phyloP scores from a whole-genome alignment of 192 early-diverging fungal species.

The Coemansia furcata region DNA sequence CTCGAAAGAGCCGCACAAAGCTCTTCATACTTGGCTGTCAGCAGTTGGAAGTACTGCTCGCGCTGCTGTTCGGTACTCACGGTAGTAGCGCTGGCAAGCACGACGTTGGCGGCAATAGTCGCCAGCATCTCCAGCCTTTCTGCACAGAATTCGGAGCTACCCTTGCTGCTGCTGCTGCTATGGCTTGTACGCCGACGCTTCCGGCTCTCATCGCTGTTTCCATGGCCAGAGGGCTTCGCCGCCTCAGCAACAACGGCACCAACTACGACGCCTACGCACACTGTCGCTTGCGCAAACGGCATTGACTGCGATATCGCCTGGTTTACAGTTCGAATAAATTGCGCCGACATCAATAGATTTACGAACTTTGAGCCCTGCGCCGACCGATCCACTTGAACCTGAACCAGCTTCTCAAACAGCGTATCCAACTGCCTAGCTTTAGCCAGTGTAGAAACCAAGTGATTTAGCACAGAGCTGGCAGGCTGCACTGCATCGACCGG shows the following conservation, averaged over 20 bases:
- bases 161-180: not conserved
- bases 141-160: not conserved
- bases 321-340: conserved; percentile 14
- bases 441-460: conserved; percentile 23
- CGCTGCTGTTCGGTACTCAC: conserved; percentile 45
- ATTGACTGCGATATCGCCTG: conserved; percentile 33
- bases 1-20: not conserved
- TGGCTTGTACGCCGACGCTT: conserved; percentile 32
- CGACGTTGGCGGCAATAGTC: conserved; percentile 25
- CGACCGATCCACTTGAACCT: not conserved
- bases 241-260: conserved; percentile 14
- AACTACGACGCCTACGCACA: conserved; percentile 11
- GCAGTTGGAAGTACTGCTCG: conserved; percentile 6
- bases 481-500: not conserved
- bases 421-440: conserved; percentile 34
- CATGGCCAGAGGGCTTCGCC: not conserved
- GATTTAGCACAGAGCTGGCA: conserved; percentile 8
- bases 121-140: conserved; percentile 11
- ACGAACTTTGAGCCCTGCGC: not conserved
- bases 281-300: conserved; percentile 36
- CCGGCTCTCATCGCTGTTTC: not conserved
- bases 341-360: conserved; percentile 22
- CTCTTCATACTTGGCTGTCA: conserved; percentile 10
- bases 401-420: conserved; percentile 16
- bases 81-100: conserved; percentile 20